Percentiles rank a stretch among this genome's conserved stretches.
phyloP scores from a whole-genome alignment of 306 rosid genomes.

The Prosopis cineraria region DNA sequence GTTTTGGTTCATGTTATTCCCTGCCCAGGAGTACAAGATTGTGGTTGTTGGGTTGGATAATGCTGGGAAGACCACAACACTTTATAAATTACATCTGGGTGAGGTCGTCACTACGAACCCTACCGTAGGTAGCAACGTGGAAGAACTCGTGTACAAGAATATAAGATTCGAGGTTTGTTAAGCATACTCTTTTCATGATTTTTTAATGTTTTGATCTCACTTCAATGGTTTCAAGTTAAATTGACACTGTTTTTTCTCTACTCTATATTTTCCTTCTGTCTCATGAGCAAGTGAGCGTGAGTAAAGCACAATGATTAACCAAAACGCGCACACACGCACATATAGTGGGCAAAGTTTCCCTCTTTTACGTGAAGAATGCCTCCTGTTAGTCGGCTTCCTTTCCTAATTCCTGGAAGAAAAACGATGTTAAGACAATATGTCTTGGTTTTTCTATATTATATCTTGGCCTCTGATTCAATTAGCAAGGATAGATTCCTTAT shows the following conservation, averaged over 20 bases:
- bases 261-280: neutral
- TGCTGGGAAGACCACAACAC: conserved; percentile 97
- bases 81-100: conserved; percentile 92
- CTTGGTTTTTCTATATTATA: neutral
- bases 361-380: neutral
- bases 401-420: neutral
- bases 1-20: conserved; percentile 94
- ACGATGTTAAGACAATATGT: neutral
- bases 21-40: conserved; percentile 90
- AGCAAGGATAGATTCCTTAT: too few species aligned
- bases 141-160: conserved; percentile 95
- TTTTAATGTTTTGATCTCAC: conserved; percentile 17
- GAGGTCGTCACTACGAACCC: conserved; percentile 99
- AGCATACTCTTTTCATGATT: neutral
- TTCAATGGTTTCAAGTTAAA: conserved; percentile 1
- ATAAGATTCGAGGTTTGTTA: conserved; percentile 84
- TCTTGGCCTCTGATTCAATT: neutral
- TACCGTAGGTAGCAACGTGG: conserved; percentile 96
- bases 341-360: neutral
- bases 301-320: neutral
- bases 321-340: neutral
- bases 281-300: neutral
- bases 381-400: neutral
- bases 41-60: conserved; percentile 96
- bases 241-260: neutral